Evolutionary conservation across 176 grass and related monocot genomes (phyloP).

Genomic region (Bonia amplexicaulis): DNA sequence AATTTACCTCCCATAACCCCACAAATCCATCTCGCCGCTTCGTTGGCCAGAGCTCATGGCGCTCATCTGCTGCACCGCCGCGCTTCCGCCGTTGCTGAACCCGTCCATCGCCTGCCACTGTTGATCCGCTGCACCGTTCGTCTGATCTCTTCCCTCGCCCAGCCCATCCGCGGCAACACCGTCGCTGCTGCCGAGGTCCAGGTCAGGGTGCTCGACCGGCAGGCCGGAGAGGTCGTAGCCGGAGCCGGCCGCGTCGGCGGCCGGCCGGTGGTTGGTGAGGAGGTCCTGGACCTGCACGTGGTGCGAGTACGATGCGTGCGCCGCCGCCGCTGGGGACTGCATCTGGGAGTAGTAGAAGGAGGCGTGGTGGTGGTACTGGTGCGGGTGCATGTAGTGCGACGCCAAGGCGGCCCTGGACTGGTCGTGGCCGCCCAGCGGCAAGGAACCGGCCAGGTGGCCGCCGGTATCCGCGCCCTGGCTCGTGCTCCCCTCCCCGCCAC

Average conservation of each 20-base stretch:
- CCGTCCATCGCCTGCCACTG: slow-evolving; percentile 81
- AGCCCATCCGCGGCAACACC: slow-evolving; percentile 24
- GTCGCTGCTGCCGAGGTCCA: slow-evolving; percentile 43
- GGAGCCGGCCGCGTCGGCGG: slow-evolving; percentile 11
- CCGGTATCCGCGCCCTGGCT: slow-evolving; percentile 41
- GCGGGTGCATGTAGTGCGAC: slow-evolving; percentile 61
- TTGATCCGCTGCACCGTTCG: slow-evolving; percentile 16
- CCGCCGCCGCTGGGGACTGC: slow-evolving; percentile 25
- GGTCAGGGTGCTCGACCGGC: slow-evolving; percentile 46
- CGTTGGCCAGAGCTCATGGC: slow-evolving; percentile 61
- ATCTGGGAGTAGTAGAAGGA: slow-evolving; percentile 75
- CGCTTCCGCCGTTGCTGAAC: slow-evolving; percentile 37
- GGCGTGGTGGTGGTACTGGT: slow-evolving; percentile 53
- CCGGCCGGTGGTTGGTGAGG: slow-evolving; percentile 80
- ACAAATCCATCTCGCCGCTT: slow-evolving; percentile 84
- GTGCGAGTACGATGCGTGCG: slow-evolving; percentile 46
- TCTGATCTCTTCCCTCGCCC: slow-evolving; percentile 43
- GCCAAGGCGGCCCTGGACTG: slow-evolving; percentile 30
- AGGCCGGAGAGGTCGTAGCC: slow-evolving; percentile 79
- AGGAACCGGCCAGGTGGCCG: slow-evolving; percentile 37
- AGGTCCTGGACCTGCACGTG: slow-evolving; percentile 92
- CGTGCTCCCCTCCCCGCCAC: slow-evolving; percentile 35
- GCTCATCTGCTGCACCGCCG: slow-evolving; percentile 64
- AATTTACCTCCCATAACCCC: slow-evolving; percentile 78
- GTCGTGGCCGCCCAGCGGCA: slow-evolving; percentile 28